Conservation (phyloP, 1,139 yeast genomes). For the Suhomyces choctaworum region DNA sequence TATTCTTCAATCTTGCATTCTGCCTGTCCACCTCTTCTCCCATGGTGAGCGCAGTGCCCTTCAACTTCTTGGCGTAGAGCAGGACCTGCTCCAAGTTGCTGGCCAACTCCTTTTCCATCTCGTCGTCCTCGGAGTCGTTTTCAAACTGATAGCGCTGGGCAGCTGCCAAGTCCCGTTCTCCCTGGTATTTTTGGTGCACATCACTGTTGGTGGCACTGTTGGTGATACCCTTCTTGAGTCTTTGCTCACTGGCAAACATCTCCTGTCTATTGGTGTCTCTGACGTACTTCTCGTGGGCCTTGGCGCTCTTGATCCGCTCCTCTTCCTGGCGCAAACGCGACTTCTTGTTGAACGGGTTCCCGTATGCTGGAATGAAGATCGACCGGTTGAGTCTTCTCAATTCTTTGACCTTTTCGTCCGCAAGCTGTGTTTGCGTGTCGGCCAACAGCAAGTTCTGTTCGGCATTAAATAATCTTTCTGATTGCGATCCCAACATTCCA, state of each 20-base stretch:
- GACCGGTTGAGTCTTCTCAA: slow-evolving; percentile 78
- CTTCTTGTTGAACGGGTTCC: slow-evolving; percentile 86
- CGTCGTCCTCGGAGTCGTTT: slow-evolving; percentile 59
- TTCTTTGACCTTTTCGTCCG: slow-evolving; percentile 81
- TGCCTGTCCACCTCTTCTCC: slow-evolving; percentile 53
- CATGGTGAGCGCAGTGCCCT: slow-evolving; percentile 46
- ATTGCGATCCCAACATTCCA: slow-evolving; percentile 91
- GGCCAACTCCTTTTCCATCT: slow-evolving; percentile 58
- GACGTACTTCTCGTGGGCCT: slow-evolving; percentile 58
- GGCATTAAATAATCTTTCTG: slow-evolving; percentile 77
- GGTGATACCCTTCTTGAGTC: slow-evolving; percentile 45
- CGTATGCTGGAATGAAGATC: slow-evolving; percentile 76
- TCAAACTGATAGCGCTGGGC: slow-evolving; percentile 54
- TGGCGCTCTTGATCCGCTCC: slow-evolving; percentile 63
- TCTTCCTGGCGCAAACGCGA: slow-evolving; percentile 76
- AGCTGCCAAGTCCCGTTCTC: slow-evolving; percentile 47
- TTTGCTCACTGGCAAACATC: slow-evolving; percentile 49
- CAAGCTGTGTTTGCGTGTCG: slow-evolving; percentile 78
- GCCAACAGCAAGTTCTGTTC: slow-evolving; percentile 78
- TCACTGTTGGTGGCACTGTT: slow-evolving; percentile 41
- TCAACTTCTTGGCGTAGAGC: slow-evolving; percentile 44
- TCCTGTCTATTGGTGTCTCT: slow-evolving; percentile 44
- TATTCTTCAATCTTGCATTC: slow-evolving; percentile 47
- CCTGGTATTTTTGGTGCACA: slow-evolving; percentile 49
- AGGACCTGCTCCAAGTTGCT: slow-evolving; percentile 55